Conservation (phyloP, 768 basidiomycete genomes). For the Boletus sp. region DNA sequence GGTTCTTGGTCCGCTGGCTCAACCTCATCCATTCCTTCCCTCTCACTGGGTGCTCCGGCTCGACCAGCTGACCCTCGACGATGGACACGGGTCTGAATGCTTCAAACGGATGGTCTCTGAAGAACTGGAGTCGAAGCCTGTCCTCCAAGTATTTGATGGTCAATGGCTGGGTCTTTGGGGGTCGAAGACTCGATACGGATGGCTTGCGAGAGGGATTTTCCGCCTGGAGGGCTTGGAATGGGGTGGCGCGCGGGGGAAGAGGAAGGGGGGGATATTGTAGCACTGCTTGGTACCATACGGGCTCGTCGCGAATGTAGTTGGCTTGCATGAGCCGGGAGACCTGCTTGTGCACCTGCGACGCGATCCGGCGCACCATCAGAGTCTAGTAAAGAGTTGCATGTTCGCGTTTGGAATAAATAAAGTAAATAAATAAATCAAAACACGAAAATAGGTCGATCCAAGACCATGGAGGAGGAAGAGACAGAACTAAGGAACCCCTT, state of each 20-base stretch:
- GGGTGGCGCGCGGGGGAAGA: conserved; percentile 73
- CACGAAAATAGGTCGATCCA: neutral
- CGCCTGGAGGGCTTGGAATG: conserved; percentile 48
- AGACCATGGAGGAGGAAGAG: conserved; percentile 56
- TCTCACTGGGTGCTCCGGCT: conserved; percentile 51
- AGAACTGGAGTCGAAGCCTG: conserved; percentile 84
- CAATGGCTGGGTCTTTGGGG: conserved; percentile 46
- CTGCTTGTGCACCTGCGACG: conserved; percentile 86
- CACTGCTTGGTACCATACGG: conserved; percentile 83
- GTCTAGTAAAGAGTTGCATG: neutral
- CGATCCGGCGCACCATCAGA: conserved; percentile 73
- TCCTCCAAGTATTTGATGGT: conserved; percentile 83
- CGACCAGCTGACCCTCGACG: conserved; percentile 65
- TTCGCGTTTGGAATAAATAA: neutral
- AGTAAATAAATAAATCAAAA: neutral
- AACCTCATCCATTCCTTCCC: conserved; percentile 76
- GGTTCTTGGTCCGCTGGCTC: conserved; percentile 78
- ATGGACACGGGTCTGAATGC: conserved; percentile 78
- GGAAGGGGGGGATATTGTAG: conserved; percentile 86
- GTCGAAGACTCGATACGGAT: conserved; percentile 28
- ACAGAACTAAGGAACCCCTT: conserved; percentile 83
- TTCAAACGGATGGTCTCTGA: conserved; percentile 95
- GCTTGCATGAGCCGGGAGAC: conserved; percentile 77
- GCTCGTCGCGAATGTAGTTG: conserved; percentile 59
- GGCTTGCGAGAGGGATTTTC: conserved; percentile 22